phyloP scores from a whole-genome alignment of 2,329 filamentous ascomycete species.

The Monosporascus cannonballus region DNA sequence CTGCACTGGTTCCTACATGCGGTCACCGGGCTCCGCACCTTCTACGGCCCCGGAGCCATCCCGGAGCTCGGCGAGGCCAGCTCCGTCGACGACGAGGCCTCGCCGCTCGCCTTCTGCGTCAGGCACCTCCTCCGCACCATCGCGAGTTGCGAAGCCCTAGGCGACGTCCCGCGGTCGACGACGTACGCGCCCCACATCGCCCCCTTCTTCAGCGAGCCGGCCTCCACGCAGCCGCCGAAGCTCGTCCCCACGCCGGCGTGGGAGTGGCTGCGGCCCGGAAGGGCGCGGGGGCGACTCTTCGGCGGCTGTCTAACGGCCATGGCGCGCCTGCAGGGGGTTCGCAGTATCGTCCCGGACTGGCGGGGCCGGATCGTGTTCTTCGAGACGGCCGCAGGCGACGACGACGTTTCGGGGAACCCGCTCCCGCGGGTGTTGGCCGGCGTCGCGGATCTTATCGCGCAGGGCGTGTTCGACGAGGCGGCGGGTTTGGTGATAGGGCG shows the following conservation, averaged over 20 bases:
- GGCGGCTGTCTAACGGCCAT: conserved; percentile 37
- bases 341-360: conserved; percentile 30
- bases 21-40: conserved; percentile 33
- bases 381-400: conserved; percentile 32
- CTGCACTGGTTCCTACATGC: conserved; percentile 36
- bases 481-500: conserved; percentile 36
- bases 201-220: conserved; percentile 14
- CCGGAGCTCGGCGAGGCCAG: conserved; percentile 30
- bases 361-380: conserved; percentile 32
- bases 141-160: conserved; percentile 18
- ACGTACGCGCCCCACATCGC: conserved; percentile 23
- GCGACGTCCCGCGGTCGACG: conserved; percentile 25
- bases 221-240: conserved; percentile 20
- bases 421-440: conserved; percentile 25
- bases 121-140: conserved; percentile 28
- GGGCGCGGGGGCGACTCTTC: conserved; percentile 36
- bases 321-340: conserved; percentile 29
- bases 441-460: conserved; percentile 34
- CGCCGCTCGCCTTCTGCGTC: conserved; percentile 24
- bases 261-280: conserved; percentile 31
- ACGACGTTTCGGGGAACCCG: conserved; percentile 16
- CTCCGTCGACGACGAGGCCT: conserved; percentile 15
- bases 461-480: conserved; percentile 34
- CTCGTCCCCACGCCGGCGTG: conserved; percentile 25
- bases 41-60: conserved; percentile 35